phyloP scores from a whole-genome alignment of 371 early-diverging fungal genomes.

The Mortierella polycephala region DNA sequence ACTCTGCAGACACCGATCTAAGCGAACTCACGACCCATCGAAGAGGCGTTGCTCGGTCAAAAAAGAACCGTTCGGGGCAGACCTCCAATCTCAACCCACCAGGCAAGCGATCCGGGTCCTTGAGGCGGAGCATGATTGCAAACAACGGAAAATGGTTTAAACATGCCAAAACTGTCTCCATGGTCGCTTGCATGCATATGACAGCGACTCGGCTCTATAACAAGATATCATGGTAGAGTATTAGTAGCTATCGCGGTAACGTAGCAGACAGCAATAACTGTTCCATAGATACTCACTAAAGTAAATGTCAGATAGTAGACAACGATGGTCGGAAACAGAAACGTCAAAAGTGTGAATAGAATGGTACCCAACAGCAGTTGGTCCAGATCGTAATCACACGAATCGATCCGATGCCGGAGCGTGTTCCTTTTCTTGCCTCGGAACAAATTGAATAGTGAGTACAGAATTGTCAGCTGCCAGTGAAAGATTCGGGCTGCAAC shows the following conservation, averaged over 20 bases:
- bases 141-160: conserved; percentile 96
- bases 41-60: conserved; percentile 51
- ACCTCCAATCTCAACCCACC: conserved; percentile 60
- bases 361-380: conserved; percentile 96
- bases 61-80: conserved; percentile 52
- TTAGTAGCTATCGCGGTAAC: no score
- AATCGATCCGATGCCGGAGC: conserved; percentile 92
- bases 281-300: conserved; percentile 61
- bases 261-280: no score
- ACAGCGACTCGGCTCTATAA: conserved; percentile 80
- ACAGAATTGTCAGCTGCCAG: conserved; percentile 88
- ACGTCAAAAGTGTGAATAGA: conserved; percentile 90
- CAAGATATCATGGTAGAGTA: no score
- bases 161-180: conserved; percentile 87
- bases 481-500: conserved; percentile 92
- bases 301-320: conserved; percentile 94
- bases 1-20: conserved; percentile 34
- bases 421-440: conserved; percentile 92
- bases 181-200: conserved; percentile 79
- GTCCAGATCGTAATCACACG: conserved; percentile 93
- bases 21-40: conserved; percentile 52
- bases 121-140: conserved; percentile 87
- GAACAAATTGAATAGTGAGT: conserved; percentile 91
- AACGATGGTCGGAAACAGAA: conserved; percentile 94
- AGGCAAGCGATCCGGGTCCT: conserved; percentile 90